Conservation (phyloP, 495 filamentous ascomycete genomes). For the Oidiodendron maius region DNA sequence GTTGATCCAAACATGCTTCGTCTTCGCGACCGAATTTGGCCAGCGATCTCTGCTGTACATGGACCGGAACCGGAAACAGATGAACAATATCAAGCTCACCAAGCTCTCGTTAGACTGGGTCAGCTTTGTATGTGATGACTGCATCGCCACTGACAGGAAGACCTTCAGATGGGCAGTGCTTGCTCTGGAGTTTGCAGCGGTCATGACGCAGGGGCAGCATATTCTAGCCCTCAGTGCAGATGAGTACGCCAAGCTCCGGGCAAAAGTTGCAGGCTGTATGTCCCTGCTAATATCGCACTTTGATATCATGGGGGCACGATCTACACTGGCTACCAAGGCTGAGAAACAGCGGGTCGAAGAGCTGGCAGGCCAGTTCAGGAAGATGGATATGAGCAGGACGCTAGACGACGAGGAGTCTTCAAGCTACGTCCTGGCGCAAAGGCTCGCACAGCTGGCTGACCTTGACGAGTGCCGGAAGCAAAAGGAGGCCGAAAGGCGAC, state of each 20-base stretch:
- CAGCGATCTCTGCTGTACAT: slow-evolving; percentile 89
- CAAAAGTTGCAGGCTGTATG: slow-evolving; percentile 96
- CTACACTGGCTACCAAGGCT: slow-evolving; percentile 83
- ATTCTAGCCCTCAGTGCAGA: slow-evolving; percentile 80
- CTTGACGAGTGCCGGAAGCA: slow-evolving; percentile 75
- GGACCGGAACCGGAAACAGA: slow-evolving; percentile 84
- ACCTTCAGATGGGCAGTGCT: slow-evolving; percentile 96
- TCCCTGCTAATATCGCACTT: slow-evolving; percentile 95
- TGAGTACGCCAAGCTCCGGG: slow-evolving; percentile 73
- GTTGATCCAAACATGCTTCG: slow-evolving; percentile 96
- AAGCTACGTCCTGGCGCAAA: slow-evolving; percentile 63
- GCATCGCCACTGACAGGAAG: slow-evolving; percentile 86
- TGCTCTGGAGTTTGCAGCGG: slow-evolving; percentile 94
- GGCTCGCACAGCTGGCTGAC: slow-evolving; percentile 59
- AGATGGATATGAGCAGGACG: slow-evolving; percentile 69
- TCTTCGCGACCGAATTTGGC: slow-evolving; percentile 96
- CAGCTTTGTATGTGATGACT: slow-evolving; percentile 95
- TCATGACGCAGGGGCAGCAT: slow-evolving; percentile 88
- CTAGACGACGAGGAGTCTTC: slow-evolving; percentile 82
- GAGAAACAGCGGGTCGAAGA: slow-evolving; percentile 80
- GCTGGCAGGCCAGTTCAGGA: slow-evolving; percentile 64
- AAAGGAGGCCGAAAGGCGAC: slow-evolving; percentile 80
- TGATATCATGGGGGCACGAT: slow-evolving; percentile 96
- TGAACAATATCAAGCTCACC: slow-evolving; percentile 94
- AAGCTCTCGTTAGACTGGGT: slow-evolving; percentile 94